A percentile compares a stretch with the other conserved stretches of the same genome.
phyloP scores from a whole-genome alignment of 179 eudicot genomes.

The Corrigiola litoralis region DNA sequence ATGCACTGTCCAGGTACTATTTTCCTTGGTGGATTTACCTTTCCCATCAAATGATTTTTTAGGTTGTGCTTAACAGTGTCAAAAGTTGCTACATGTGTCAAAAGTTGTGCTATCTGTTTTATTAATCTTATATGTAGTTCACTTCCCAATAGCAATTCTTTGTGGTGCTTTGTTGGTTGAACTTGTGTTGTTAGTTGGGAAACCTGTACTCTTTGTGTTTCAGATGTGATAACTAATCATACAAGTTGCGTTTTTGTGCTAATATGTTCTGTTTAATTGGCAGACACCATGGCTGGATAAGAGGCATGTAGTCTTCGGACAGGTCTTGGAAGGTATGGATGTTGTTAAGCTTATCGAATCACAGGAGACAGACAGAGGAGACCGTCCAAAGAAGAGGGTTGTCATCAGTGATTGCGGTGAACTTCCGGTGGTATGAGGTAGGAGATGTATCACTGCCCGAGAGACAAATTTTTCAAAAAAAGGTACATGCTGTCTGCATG shows the following conservation, averaged over 20 bases:
- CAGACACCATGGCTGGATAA: conserved; percentile 95
- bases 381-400: conserved; percentile 74
- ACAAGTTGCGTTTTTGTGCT: background rate
- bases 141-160: too few relatives aligned
- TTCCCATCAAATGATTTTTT: background rate
- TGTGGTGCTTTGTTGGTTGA: too few relatives aligned
- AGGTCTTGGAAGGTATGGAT: conserved; percentile 92
- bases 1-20: conserved; percentile 84
- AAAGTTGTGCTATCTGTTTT: too few relatives aligned
- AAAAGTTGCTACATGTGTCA: background rate
- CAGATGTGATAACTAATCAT: background rate
- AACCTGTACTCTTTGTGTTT: background rate
- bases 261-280: conserved; percentile 19
- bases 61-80: background rate
- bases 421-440: conserved; percentile 55
- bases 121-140: too few relatives aligned
- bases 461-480: too few relatives aligned
- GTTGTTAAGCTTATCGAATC: conserved; percentile 73
- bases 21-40: background rate
- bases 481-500: too few relatives aligned
- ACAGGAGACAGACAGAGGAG: conserved; percentile 85
- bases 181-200: too few relatives aligned
- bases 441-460: too few relatives aligned
- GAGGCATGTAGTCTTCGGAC: conserved; percentile 92
- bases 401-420: conserved; percentile 86